Evolutionary conservation across 768 basidiomycete species (phyloP).

Genomic region (Auriscalpium microsporum): DNA sequence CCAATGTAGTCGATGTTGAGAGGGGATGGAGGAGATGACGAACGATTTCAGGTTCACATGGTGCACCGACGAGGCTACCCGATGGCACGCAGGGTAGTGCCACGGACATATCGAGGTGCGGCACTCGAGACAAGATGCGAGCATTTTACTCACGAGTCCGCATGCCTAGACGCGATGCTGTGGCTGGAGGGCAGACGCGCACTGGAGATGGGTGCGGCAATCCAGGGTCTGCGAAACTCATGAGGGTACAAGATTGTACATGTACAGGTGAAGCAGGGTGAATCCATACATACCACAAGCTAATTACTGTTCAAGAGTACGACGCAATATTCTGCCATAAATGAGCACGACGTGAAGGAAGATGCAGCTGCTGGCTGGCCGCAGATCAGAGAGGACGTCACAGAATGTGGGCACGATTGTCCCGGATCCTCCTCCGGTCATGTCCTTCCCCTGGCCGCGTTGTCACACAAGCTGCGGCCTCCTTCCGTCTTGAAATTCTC

Average conservation of each 20-base stretch:
- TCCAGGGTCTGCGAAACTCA: conserved; percentile 29
- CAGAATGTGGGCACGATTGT: too few relatives aligned
- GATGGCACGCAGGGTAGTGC: conserved; percentile 44
- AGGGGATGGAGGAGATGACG: conserved; percentile 56
- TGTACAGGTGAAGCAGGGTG: neutral
- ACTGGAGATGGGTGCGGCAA: conserved; percentile 60
- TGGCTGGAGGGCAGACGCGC: conserved; percentile 77
- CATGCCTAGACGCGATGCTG: conserved; percentile 63
- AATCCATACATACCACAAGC: neutral
- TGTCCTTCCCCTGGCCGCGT: too few relatives aligned
- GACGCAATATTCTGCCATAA: neutral
- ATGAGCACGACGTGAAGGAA: too few relatives aligned
- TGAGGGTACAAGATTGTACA: neutral
- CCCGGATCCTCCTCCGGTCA: too few relatives aligned
- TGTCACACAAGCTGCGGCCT: too few relatives aligned
- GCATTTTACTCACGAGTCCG: conserved; percentile 16
- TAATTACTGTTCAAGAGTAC: neutral
- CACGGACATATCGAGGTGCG: conserved; percentile 63
- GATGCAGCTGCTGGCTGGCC: too few relatives aligned
- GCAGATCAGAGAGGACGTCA: too few relatives aligned
- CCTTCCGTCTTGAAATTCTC: too few relatives aligned
- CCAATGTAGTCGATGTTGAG: conserved; percentile 60
- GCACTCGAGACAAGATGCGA: conserved; percentile 4
- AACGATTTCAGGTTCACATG: conserved; percentile 76
- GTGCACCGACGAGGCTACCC: conserved; percentile 35